A percentile compares a stretch with the other conserved stretches of the same genome.
Conservation (phyloP, 2,329 filamentous ascomycete genomes). For the Fusarium graminum region DNA sequence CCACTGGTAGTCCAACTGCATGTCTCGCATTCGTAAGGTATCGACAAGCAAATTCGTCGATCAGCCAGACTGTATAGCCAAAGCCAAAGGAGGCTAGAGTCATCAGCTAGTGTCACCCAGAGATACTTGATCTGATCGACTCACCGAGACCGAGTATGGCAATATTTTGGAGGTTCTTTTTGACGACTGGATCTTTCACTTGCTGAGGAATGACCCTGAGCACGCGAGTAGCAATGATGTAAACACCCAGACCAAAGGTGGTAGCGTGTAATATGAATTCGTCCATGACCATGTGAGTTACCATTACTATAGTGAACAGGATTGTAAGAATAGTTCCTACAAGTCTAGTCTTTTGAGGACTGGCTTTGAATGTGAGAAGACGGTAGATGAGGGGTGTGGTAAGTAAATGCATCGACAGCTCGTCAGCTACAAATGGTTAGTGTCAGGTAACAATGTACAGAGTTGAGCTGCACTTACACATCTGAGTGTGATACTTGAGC, state of each 20-base stretch:
- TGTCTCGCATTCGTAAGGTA: slow-evolving; percentile 48
- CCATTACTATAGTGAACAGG: slow-evolving; percentile 54
- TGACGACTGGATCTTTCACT: slow-evolving; percentile 47
- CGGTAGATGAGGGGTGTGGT: slow-evolving; percentile 58
- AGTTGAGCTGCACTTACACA: slow-evolving; percentile 45
- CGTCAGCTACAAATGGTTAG: slow-evolving; percentile 52
- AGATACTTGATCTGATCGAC: fast-evolving
- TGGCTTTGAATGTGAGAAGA: slow-evolving; percentile 54
- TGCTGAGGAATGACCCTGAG: slow-evolving; percentile 52
- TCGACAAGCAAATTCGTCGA: slow-evolving; percentile 55
- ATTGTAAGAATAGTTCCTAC: slow-evolving; percentile 41
- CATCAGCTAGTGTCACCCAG: background rate
- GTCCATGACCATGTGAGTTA: slow-evolving; percentile 59
- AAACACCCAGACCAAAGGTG: slow-evolving; percentile 53
- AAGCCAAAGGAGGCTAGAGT: slow-evolving; percentile 52
- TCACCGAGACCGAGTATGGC: slow-evolving; percentile 41
- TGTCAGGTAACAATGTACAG: fast-evolving
- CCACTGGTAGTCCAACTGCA: slow-evolving; percentile 53
- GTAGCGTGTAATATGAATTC: slow-evolving; percentile 58
- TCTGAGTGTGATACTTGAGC: slow-evolving; percentile 53
- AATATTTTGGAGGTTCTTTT: slow-evolving; percentile 38
- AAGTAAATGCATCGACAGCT: slow-evolving; percentile 58
- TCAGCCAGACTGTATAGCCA: slow-evolving; percentile 57
- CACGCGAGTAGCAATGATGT: slow-evolving; percentile 52
- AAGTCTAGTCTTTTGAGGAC: slow-evolving; percentile 43